Percentiles rank a stretch among this genome's conserved stretches.
Conservation (phyloP, 257 asterid genomes). For the Perilla frutescens region DNA sequence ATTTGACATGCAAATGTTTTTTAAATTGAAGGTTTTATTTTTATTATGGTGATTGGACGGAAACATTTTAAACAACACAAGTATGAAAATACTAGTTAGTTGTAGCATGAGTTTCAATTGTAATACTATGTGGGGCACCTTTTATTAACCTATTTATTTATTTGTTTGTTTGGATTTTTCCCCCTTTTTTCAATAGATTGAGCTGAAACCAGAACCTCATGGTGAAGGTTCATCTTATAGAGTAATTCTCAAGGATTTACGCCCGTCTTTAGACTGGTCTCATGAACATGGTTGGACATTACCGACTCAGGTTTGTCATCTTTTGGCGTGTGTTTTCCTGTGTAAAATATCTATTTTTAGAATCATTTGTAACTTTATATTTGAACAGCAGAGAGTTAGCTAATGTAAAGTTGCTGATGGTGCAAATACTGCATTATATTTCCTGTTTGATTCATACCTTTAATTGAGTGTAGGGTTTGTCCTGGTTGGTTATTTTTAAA, state of each 20-base stretch:
- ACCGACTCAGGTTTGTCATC: conserved; percentile 58
- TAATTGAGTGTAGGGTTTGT: background rate
- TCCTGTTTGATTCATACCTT: too few relatives aligned
- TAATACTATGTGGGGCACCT: conserved; percentile 16
- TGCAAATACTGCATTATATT: too few relatives aligned
- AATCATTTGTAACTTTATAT: too few relatives aligned
- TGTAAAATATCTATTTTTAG: background rate
- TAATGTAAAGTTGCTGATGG: too few relatives aligned
- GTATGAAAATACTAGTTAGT: conserved; percentile 15
- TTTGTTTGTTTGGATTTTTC: conserved; percentile 1
- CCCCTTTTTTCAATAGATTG: conserved; percentile 48
- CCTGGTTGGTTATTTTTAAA: background rate
- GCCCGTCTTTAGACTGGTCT: conserved; percentile 91
- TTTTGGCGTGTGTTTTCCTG: conserved; percentile 1
- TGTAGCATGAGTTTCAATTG: conserved; percentile 20
- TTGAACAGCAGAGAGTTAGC: too few relatives aligned
- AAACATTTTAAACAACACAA: conserved; percentile 13
- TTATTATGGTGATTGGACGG: background rate
- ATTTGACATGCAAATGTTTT: conserved; percentile 7
- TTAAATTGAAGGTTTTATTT: background rate
- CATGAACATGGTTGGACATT: conserved; percentile 69
- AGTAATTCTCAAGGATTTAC: conserved; percentile 58
- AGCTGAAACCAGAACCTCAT: conserved; percentile 59
- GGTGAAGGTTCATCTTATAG: conserved; percentile 75
- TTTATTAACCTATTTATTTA: conserved; percentile 11